A percentile compares a stretch with the other conserved stretches of the same genome.
Conservation (phyloP, 805 yeast species). For the Lachancea cidri region DNA sequence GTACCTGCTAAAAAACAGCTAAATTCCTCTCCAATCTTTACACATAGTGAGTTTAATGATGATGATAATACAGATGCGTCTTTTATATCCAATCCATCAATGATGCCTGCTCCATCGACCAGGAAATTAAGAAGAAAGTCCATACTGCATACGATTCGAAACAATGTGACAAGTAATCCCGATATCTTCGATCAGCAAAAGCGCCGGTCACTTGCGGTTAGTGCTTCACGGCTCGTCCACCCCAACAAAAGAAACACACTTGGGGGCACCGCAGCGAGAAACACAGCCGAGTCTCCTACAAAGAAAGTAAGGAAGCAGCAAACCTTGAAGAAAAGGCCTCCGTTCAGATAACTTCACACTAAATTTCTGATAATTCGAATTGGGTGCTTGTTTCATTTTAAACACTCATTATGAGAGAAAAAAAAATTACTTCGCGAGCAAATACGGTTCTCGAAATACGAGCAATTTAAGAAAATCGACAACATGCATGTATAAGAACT, state of each 20-base stretch:
- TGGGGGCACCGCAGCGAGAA: not conserved
- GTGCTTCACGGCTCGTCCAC: slow-evolving; percentile 10
- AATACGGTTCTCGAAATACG: slow-evolving; percentile 3
- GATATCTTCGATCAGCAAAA: slow-evolving; percentile 8
- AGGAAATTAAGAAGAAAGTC: slow-evolving; percentile 29
- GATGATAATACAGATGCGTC: slow-evolving; percentile 33
- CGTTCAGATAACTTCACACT: slow-evolving; percentile 16
- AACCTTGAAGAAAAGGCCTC: slow-evolving; percentile 17
- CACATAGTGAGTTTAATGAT: slow-evolving; percentile 14
- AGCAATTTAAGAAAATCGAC: not conserved
- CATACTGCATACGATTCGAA: slow-evolving; percentile 30
- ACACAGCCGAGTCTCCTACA: not conserved
- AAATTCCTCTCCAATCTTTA: not conserved
- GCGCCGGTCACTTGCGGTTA: slow-evolving; percentile 10
- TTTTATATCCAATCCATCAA: slow-evolving; percentile 29
- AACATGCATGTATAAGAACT: not conserved
- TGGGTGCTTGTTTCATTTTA: not conserved
- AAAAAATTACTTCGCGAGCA: slow-evolving; percentile 3
- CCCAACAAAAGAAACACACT: not conserved
- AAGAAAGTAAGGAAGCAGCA: not conserved
- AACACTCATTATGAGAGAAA: not conserved
- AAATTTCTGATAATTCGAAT: not conserved
- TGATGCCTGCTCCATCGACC: slow-evolving; percentile 2
- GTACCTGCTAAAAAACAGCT: not conserved
- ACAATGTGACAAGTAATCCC: slow-evolving; percentile 20